Evolutionary conservation across 345 rosid species (phyloP), one percentile per base, ranked within the genome.

Genomic region (Abelmoschus esculentus): DNA sequence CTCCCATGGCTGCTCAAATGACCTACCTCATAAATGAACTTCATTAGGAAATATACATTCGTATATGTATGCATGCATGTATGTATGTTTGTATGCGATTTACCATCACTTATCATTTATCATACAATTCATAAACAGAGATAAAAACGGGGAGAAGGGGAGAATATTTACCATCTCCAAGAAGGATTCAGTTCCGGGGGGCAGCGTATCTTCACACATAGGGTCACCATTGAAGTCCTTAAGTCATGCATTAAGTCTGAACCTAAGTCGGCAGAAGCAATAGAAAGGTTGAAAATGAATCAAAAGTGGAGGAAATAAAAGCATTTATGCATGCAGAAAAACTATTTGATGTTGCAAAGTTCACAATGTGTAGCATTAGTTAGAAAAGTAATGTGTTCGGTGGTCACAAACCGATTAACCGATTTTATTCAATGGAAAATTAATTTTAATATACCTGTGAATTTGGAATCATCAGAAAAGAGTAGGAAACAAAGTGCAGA

Each of bases 81-180:
- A 22, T 22, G 26, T 22, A 22, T 22, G 26, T 22, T 22, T 22
- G 26, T 22, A 22, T 22, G 1, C 26, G 26, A 22, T 52, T 52
- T 52, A 52, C 22, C 31, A 59, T 52, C 22, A 31, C 17, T 32
- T 22, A 22, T 22, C 26, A 22, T 22, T 22, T 22, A 22, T 22
- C 26, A 22, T n/a, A n/a, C n/a, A n/a, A n/a, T n/a, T n/a, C n/a
- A n/a, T 22, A 22, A 22, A 22, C 26, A 22, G 26, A 22, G 26
- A 22, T 52, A 17, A 50, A 71, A 14, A 46, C 1, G 34, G n/a
- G 2, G 19, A 22, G 18, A 18, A n/a, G 3, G 58, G 46, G 57
- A 22, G 6, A 22, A 46, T 5, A 65, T 46, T 79, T 90, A 90
- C 98, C 98, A 91, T 89, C 91, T 89, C 98, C 97, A 91, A 67